Conservation (phyloP, 192 early-diverging fungal genomes). For the Entomortierella lignicola region DNA sequence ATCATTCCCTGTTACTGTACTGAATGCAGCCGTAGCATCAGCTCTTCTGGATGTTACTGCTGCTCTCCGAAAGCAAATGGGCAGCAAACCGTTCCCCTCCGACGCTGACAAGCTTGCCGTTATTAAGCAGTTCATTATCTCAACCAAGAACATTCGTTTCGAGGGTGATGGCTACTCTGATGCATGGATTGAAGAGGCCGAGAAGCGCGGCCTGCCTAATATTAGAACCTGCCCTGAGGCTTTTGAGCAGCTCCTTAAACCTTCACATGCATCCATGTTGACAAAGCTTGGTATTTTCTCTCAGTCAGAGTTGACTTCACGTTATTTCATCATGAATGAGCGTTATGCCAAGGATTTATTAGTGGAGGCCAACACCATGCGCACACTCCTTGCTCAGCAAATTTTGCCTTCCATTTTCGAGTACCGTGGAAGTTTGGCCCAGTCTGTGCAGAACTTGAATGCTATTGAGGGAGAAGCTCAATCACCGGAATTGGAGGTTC, state of each 20-base stretch:
- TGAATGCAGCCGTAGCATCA: slow-evolving; percentile 92
- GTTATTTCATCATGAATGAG: slow-evolving; percentile 96
- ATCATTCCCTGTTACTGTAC: slow-evolving; percentile 93
- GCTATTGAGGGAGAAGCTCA: slow-evolving; percentile 55
- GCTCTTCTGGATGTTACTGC: slow-evolving; percentile 80
- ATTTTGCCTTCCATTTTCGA: slow-evolving; percentile 90
- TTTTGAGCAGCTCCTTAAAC: slow-evolving; percentile 82
- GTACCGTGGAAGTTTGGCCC: slow-evolving; percentile 90
- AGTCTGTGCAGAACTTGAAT: slow-evolving; percentile 83
- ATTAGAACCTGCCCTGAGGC: slow-evolving; percentile 92
- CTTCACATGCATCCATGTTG: slow-evolving; percentile 80
- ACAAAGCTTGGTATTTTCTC: slow-evolving; percentile 87
- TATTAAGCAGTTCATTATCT: slow-evolving; percentile 85
- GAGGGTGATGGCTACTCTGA: slow-evolving; percentile 99
- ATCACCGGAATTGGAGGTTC: slow-evolving; percentile 76
- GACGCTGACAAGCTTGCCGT: slow-evolving; percentile 91
- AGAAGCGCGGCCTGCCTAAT: slow-evolving; percentile 95
- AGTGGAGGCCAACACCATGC: slow-evolving; percentile 93
- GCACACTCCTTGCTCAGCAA: slow-evolving; percentile 82
- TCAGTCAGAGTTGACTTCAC: slow-evolving; percentile 86
- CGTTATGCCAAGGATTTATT: slow-evolving; percentile 97
- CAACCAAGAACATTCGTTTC: slow-evolving; percentile 90
- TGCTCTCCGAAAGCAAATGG: slow-evolving; percentile 85
- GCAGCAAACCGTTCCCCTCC: slow-evolving; percentile 78
- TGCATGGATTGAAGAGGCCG: slow-evolving; percentile 93